Evolutionary conservation across 2,329 filamentous ascomycete species (phyloP), one percentile per base, ranked within the genome.

Genomic region (Conoideocrella luteorostrata): DNA sequence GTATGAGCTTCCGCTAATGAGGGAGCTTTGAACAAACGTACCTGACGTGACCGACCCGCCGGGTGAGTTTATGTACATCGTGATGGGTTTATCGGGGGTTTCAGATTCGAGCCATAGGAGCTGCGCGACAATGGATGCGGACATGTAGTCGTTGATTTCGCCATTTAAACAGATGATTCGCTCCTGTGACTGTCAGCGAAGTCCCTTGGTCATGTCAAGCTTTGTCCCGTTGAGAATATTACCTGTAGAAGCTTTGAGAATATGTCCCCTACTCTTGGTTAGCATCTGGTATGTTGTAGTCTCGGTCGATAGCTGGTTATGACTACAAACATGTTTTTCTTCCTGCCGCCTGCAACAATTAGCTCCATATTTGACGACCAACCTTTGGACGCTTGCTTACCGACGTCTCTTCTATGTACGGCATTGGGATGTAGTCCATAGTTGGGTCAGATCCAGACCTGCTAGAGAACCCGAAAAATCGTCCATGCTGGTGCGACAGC

Each of bases 91-190:
- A 44, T 94, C 82, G 4, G 91, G 90, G 58, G 88, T 88, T 60
- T 98, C 93, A 57, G 91, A 93, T 74, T 98, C 94, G 64, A 98
- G 88, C 78, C 90, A 98, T 50, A 98, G 84, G 18, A 98, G 81
- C 63, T 98, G 94, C 2, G 93, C 88, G 22, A 97, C 91, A 50
- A 97, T 88, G 33, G 86, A 87, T n/a, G 93, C 91, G 29, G 89
- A 95, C 53, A 93, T 81, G 33, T 79, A 84, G 60, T 95, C 88
- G 68, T 97, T 86, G 46, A 97, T 89, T 59, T 86, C 76, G 58
- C 91, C 91, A 58, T 95, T 96, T 28, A 97, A 77, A 61, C 87
- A 95, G 58, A 98, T 77, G 58, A 97, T 97, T 50, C 91, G 87
- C 73, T 97, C 91, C 81, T 88, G 26, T 2, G 6, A 4, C 6